A percentile compares a stretch with the other conserved stretches of the same genome.
phyloP scores from a whole-genome alignment of 176 grass and related monocot genomes.

The Juncus inflexus region DNA sequence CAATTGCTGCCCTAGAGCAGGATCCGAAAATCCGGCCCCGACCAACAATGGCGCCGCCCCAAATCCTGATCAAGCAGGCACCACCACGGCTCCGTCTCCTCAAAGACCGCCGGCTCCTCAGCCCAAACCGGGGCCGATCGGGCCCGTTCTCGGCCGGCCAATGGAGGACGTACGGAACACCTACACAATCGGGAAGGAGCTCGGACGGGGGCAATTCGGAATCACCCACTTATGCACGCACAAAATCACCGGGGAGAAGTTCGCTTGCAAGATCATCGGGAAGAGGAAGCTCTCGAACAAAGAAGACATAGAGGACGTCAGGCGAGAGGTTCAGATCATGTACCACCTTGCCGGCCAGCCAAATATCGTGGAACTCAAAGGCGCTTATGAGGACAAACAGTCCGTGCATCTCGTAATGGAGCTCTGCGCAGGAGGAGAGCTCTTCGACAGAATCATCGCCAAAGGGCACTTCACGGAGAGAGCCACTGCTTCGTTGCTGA shows the following conservation, averaged over 20 bases:
- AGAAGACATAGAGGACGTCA: slow-evolving; percentile 94
- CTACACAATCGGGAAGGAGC: slow-evolving; percentile 81
- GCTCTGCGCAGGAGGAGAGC: slow-evolving; percentile 85
- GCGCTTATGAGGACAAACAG: slow-evolving; percentile 90
- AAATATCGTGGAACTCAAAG: slow-evolving; percentile 86
- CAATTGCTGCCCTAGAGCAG: slow-evolving; percentile 62
- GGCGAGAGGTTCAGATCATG: slow-evolving; percentile 98
- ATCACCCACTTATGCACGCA: slow-evolving; percentile 88
- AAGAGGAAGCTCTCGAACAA: slow-evolving; percentile 86
- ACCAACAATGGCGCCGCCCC: slow-evolving; percentile 17
- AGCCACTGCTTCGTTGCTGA: slow-evolving; percentile 58
- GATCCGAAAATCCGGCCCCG: slow-evolving; percentile 40
- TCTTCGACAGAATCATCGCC: slow-evolving; percentile 86
- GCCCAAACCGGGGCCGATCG: slow-evolving; percentile 36
- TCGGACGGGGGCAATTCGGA: slow-evolving; percentile 88
- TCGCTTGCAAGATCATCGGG: slow-evolving; percentile 88
- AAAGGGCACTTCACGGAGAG: slow-evolving; percentile 86
- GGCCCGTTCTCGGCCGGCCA: slow-evolving; percentile 64
- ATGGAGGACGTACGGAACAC: slow-evolving; percentile 81
- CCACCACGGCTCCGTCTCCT: slow-evolving; percentile 22
- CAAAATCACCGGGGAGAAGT: slow-evolving; percentile 70
- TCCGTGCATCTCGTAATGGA: slow-evolving; percentile 97
- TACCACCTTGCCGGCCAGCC: slow-evolving; percentile 94
- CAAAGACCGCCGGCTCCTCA: slow-evolving; percentile 32
- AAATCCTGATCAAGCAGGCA: slow-evolving; percentile 20